phyloP scores from a whole-genome alignment of 2,329 filamentous ascomycete genomes.

The Claviceps sp. region DNA sequence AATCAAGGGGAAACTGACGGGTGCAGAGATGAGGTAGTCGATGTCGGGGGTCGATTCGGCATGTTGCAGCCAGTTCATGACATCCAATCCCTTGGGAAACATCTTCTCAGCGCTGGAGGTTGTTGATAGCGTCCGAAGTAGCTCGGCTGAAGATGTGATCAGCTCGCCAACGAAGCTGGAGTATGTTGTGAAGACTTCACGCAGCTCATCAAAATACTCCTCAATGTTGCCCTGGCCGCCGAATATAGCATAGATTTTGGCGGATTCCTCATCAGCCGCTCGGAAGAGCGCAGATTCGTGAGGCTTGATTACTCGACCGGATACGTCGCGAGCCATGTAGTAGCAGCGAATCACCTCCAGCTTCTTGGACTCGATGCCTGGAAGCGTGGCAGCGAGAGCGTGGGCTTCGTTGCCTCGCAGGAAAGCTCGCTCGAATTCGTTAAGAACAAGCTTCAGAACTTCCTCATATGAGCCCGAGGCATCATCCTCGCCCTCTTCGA shows the following conservation, averaged over 20 bases:
- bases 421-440: slow-evolving; percentile 93
- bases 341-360: slow-evolving; percentile 80
- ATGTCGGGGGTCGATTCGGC: slow-evolving; percentile 81
- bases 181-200: slow-evolving; percentile 84
- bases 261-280: slow-evolving; percentile 71
- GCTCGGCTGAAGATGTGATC: slow-evolving; percentile 65
- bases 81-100: slow-evolving; percentile 91
- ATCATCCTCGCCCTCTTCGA: slow-evolving; percentile 87
- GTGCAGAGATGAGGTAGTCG: slow-evolving; percentile 87
- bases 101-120: slow-evolving; percentile 85
- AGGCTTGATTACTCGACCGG: slow-evolving; percentile 73
- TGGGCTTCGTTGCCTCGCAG: slow-evolving; percentile 94
- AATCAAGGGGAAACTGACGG: slow-evolving; percentile 91
- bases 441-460: slow-evolving; percentile 80
- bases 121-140: slow-evolving; percentile 72
- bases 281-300: slow-evolving; percentile 90
- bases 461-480: slow-evolving; percentile 80
- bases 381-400: slow-evolving; percentile 69
- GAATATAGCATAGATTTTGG: slow-evolving; percentile 85
- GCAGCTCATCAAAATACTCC: slow-evolving; percentile 96
- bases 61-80: slow-evolving; percentile 85
- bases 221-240: slow-evolving; percentile 98
- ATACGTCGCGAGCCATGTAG: slow-evolving; percentile 74
- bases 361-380: slow-evolving; percentile 89
- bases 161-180: slow-evolving; percentile 81